These are phyloP conservation scores for Chrysanthemum seticuspe DNA, from an alignment of 129 eudicot genomes.

Conservation along the genomic window DNA sequence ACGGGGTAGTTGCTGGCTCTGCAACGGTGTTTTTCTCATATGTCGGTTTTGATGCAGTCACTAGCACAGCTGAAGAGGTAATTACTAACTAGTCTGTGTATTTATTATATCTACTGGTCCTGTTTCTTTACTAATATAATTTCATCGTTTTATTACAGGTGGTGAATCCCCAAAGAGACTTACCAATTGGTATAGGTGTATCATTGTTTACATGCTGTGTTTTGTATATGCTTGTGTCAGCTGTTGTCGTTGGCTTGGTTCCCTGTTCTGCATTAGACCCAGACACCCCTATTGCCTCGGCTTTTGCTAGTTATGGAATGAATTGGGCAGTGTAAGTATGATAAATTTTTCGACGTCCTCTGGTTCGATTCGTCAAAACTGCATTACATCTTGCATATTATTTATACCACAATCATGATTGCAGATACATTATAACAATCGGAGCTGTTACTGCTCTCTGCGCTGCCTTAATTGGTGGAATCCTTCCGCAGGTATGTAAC, in stretches of 20 bases:
- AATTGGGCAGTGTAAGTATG: no score
- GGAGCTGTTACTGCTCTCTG: conserved; percentile 78
- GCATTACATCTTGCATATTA: no score
- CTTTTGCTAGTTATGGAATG: no score
- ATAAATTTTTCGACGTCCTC: no score
- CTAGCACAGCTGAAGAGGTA: conserved; percentile 82
- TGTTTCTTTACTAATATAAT: not conserved
- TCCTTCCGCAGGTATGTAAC: conserved; percentile 58
- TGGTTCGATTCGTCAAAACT: no score
- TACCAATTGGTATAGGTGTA: conserved; percentile 58
- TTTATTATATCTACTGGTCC: not conserved
- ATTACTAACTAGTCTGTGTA: not conserved
- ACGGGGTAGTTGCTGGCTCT: not conserved
- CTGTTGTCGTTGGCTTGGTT: no score
- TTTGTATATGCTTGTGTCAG: no score
- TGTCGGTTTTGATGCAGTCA: conserved; percentile 73
- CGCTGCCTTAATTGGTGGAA: conserved; percentile 61
- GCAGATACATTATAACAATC: conserved; percentile 52
- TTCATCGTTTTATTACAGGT: conserved; percentile 36
- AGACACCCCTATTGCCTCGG: no score
- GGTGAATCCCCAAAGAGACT: conserved; percentile 64
- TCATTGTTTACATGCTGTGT: no score
- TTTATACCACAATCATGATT: not conserved
- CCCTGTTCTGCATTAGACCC: no score
- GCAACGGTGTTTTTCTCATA: conserved; percentile 67